A percentile compares a stretch with the other conserved stretches of the same genome.
Evolutionary conservation across 2,329 filamentous ascomycete genomes (phyloP).

Genomic region (Fragosphaeria purpurea): DNA sequence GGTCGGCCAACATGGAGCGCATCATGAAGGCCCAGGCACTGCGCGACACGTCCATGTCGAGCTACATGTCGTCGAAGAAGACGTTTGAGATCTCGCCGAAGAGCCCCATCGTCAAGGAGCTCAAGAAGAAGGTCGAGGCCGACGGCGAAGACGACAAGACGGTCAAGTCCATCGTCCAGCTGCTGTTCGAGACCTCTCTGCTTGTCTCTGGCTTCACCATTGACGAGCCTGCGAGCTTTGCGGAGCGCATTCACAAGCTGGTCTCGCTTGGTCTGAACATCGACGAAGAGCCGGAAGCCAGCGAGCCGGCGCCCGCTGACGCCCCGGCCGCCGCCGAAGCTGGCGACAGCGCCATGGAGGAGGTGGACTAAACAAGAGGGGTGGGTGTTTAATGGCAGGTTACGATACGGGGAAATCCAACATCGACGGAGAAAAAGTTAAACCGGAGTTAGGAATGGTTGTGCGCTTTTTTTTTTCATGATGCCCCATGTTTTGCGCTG

Average conservation of each 20-base stretch:
- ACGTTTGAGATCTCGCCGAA: conserved; percentile 99
- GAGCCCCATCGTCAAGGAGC: conserved; percentile 94
- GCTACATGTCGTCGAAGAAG: conserved; percentile 99
- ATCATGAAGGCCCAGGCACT: conserved; percentile 99
- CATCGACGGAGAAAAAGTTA: conserved; percentile 28
- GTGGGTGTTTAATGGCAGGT: conserved; percentile 11
- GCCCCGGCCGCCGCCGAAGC: conserved; percentile 53
- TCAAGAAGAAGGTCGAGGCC: conserved; percentile 97
- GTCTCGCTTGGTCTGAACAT: conserved; percentile 96
- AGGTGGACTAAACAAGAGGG: conserved; percentile 72
- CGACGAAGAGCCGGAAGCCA: conserved; percentile 79
- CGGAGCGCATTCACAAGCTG: conserved; percentile 99
- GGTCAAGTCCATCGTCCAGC: conserved; percentile 97
- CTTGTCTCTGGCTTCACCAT: conserved; percentile 99
- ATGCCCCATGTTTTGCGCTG: conserved; percentile 7
- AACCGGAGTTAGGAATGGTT: conserved; percentile 27
- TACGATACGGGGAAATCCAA: conserved; percentile 9
- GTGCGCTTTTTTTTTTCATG: conserved; percentile 7
- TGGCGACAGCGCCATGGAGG: conserved; percentile 96
- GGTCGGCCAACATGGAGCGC: conserved; percentile 99
- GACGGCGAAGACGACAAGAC: conserved; percentile 98
- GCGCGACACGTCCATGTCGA: conserved; percentile 98
- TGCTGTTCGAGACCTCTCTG: conserved; percentile 97
- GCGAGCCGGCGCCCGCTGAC: conserved; percentile 42
- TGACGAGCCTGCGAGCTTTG: conserved; percentile 94